Evolutionary conservation across 106 monocot genomes (phyloP).

Genomic region (Narthecium ossifragum): DNA sequence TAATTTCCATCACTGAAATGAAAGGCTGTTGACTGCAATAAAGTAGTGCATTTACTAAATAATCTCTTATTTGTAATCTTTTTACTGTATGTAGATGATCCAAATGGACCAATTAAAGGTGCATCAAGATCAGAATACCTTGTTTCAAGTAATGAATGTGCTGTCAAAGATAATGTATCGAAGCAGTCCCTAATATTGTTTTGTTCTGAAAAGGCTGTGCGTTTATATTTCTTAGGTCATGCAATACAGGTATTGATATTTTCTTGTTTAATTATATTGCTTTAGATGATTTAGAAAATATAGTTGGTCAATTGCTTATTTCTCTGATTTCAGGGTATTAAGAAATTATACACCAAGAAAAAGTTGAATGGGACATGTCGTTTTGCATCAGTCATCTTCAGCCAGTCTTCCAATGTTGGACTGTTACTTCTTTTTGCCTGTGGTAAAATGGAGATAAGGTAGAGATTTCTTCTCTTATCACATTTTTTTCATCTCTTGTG

Average conservation of each 20-base stretch:
- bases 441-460: constrained; percentile 78
- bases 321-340: constrained; percentile 47
- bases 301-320: too few species aligned
- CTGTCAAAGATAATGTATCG: constrained; percentile 10
- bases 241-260: constrained; percentile 49
- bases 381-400: constrained; percentile 41
- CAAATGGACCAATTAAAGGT: constrained; percentile 22
- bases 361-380: constrained; percentile 47
- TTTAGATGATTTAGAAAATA: background rate
- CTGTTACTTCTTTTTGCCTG: constrained; percentile 48
- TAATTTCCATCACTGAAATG: too few species aligned
- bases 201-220: constrained; percentile 69
- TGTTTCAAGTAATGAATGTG: constrained; percentile 13
- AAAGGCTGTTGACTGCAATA: too few species aligned
- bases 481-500: background rate
- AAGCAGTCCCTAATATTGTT: constrained; percentile 47
- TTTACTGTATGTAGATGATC: background rate
- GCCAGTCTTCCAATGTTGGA: constrained; percentile 40
- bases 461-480: background rate
- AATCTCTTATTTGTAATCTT: too few species aligned
- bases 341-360: constrained; percentile 62
- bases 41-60: too few species aligned
- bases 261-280: background rate
- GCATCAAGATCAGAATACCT: constrained; percentile 7
- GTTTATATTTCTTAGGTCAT: constrained; percentile 50